These are phyloP conservation scores for Blastosporella zonata DNA, from an alignment of 1,284 basidiomycete genomes.

Conservation along the genomic window DNA sequence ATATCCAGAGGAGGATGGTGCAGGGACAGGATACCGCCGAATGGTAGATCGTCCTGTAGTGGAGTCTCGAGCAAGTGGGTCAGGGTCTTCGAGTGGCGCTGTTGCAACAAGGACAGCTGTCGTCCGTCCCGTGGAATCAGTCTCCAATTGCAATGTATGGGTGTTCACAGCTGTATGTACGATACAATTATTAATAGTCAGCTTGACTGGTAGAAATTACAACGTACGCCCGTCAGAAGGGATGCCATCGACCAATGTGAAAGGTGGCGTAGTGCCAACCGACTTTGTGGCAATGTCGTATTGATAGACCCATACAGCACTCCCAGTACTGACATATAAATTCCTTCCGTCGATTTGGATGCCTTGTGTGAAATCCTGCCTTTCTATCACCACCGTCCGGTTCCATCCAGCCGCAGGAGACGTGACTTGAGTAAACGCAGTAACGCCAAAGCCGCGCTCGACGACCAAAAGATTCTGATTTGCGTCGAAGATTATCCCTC, in stretches of 20 bases:
- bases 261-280: conserved; percentile 4
- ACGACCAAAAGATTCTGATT: conserved; percentile 38
- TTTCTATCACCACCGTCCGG: conserved; percentile 11
- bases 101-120: conserved; percentile 5
- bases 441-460: conserved; percentile 36
- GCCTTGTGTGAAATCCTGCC: conserved; percentile 8
- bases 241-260: conserved; percentile 6
- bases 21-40: conserved; percentile 17
- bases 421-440: neutral
- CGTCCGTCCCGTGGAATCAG: conserved; percentile 2
- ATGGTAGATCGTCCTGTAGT: conserved; percentile 5
- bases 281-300: conserved; percentile 11
- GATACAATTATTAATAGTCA: neutral
- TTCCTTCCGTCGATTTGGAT: conserved; percentile 11
- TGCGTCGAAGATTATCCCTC: conserved; percentile 37
- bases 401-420: conserved; percentile 10
- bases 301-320: conserved; percentile 5
- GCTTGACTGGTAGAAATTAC: neutral
- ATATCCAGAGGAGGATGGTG: conserved; percentile 17
- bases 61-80: conserved; percentile 4
- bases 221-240: conserved; percentile 13
- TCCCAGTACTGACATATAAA: conserved; percentile 13
- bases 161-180: conserved; percentile 2
- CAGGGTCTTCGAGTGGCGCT: conserved; percentile 3
- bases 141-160: conserved; percentile 8